Conservation (phyloP, 2,329 filamentous ascomycete species). For the Karstenula rhodostoma region DNA sequence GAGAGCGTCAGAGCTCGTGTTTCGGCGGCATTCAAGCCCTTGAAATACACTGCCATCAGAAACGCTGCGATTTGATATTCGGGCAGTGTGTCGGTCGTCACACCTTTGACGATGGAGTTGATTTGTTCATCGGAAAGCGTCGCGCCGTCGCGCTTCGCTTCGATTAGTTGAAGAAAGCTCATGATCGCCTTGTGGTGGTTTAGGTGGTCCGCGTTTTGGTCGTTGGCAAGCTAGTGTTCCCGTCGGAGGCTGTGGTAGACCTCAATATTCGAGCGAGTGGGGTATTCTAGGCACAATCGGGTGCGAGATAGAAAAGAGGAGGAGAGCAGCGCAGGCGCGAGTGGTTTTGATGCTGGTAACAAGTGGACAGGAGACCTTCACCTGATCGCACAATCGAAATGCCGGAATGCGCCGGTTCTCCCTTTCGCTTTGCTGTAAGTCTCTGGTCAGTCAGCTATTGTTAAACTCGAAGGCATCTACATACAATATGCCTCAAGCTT, state of each 20-base stretch:
- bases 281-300: not conserved
- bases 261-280: not conserved
- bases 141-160: not conserved
- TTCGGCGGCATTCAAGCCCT: not conserved
- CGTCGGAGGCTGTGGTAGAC: not conserved
- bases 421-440: not conserved
- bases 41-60: not conserved
- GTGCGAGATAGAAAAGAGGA: not conserved
- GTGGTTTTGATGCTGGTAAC: not conserved
- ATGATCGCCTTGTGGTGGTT: not conserved
- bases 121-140: not conserved
- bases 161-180: not conserved
- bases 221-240: too few species aligned
- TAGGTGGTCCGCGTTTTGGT: too few species aligned
- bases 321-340: not conserved
- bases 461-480: not conserved
- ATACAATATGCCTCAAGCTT: not conserved
- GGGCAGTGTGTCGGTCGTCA: not conserved
- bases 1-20: not conserved
- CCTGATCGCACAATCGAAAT: not conserved
- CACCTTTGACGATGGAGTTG: not conserved
- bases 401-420: not conserved
- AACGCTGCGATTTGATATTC: not conserved
- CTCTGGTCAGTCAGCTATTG: too few species aligned
- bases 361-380: not conserved